Conservation (phyloP, 163 green algal genomes). For the Prototheca cutis region DNA sequence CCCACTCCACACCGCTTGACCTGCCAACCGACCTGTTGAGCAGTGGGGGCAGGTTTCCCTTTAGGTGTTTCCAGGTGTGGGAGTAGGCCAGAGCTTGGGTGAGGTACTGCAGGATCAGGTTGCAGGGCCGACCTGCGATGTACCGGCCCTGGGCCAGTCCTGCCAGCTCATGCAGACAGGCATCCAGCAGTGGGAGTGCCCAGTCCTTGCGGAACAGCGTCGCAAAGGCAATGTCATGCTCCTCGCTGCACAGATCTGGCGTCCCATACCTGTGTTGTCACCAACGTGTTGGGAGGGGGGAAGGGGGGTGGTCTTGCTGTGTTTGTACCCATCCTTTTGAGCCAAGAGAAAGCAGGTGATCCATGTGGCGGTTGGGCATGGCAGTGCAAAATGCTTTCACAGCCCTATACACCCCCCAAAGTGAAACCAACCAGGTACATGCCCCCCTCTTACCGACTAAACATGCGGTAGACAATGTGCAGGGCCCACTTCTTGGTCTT, state of each 20-base stretch:
- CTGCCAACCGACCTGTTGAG: constrained; percentile 25
- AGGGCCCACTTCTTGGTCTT: constrained; percentile 96
- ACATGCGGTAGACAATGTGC: constrained; percentile 80
- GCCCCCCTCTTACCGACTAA: constrained; percentile 49
- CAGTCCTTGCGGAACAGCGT: constrained; percentile 59
- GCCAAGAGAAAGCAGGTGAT: too few relatives aligned
- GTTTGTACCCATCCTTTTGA: too few relatives aligned
- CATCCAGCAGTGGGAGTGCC: constrained; percentile 64
- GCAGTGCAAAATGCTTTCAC: too few relatives aligned
- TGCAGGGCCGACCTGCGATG: constrained; percentile 50
- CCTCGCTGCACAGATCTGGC: constrained; percentile 33
- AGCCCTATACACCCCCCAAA: too few relatives aligned
- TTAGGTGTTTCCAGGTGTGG: constrained; percentile 63
- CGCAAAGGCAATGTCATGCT: constrained; percentile 50
- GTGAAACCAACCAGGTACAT: too few relatives aligned
- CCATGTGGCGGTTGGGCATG: too few relatives aligned
- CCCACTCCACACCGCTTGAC: too few relatives aligned
- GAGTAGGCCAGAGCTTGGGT: constrained; percentile 30
- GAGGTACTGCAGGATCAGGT: constrained; percentile 63
- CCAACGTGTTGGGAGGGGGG: constrained; percentile 2
- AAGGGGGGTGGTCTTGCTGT: too few relatives aligned
- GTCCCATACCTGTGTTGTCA: constrained; percentile 68
- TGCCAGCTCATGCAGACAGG: constrained; percentile 57
- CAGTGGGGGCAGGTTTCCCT: constrained; percentile 44
- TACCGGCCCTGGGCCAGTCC: constrained; percentile 37